Evolutionary conservation across 164 flowering plant genomes (phyloP), one percentile per base, ranked within the genome.

Genomic region (Vitis labrusca): DNA sequence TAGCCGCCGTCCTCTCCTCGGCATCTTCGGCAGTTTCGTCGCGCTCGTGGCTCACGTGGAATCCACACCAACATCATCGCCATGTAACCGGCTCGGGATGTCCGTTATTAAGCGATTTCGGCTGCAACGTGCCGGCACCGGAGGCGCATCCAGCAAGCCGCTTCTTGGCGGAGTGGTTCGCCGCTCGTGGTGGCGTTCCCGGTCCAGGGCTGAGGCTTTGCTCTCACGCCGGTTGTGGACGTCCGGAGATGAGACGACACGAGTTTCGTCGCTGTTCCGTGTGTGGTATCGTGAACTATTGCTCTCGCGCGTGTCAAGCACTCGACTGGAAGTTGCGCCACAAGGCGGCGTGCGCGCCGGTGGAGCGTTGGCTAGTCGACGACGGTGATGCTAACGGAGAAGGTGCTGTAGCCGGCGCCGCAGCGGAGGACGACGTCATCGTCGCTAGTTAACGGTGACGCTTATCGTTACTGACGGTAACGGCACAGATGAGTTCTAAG

Each of bases 251-350:
- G 0, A 73, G 97, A 57, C 62, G 79, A 29, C 93, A 92, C 64
- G 99, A 94, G 77, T 94, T 92, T 44, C 81, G 99, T 0, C 74
- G 97, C 63, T 94, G 99, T 68, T 94, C 99, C 0, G 94, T 91
- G 13, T 94, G 99, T 50, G 97, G 97, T 1, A 72, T 79, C 0
- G 99, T 91, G 52, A 94, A 90, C 58, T 94, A 94, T 74, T 94
- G 99, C 69, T 94, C 97, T 0, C 88, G 99, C 19, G 97, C 97
- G 27, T 94, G 99, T 70, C 99, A 94, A 70, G 99, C 97, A 27
- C 85, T 92, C 5, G 97, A 94, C 65, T 94, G 99, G 99, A 94
- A 90, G 81, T 50, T 88, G 44, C 76, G 93, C 10, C 99, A 94
- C 53, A 94, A 90, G 73, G 72, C 70, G 37, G 91, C 88, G 65